Evolutionary conservation across 176 grass and related monocot species (phyloP), one percentile per base, ranked within the genome.

Genomic region (Avena sativa): DNA sequence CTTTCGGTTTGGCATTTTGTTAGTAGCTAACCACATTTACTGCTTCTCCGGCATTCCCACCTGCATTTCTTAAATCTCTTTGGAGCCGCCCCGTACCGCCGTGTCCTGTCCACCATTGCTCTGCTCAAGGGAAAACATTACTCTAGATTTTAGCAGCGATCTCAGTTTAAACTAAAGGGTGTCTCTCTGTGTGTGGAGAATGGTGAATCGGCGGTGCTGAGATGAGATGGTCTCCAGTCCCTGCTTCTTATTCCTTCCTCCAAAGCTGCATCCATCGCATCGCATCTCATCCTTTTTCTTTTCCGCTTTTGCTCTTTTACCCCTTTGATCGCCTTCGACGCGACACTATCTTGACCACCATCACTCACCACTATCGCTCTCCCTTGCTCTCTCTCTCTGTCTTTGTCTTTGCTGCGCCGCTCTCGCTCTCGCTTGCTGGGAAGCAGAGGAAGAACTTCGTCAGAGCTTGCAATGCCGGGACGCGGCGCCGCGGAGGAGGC

Each of bases 221-320:
- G 30, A 50, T 34, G 32, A 32, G 30, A 50, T 70, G 64, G 28
- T 43, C 40, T 43, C 40, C 82, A 88, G 16, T 70, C 62, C 57
- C 71, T 66, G 57, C 89, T 91, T 91, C 90, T 88, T 81, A 88
- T 88, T 88, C 90, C 90, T 85, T 88, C 90, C 66, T 81, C 64
- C 34, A 91, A 91, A 82, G 82, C 78, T 91, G 63, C 79, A 21
- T 81, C 67, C 66, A 88, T 87, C 68, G 58, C 20, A 69, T 90
- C 85, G 13, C 76, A 67, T 50, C 73, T 17, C 0, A 38, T 28
- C 52, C 84, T 86, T 86, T 86, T 26, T 21, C 47, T 58, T 84
- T 75, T 52, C 34, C 21, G 43, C 86, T 91, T 91, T 84, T 76
- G 85, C 81, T 74, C 71, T 85, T 87, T 85, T 87, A 60, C 8